Percentiles rank a stretch among this genome's conserved stretches.
Conservation (phyloP, 1,284 basidiomycete genomes). For the Marasmius oreades region DNA sequence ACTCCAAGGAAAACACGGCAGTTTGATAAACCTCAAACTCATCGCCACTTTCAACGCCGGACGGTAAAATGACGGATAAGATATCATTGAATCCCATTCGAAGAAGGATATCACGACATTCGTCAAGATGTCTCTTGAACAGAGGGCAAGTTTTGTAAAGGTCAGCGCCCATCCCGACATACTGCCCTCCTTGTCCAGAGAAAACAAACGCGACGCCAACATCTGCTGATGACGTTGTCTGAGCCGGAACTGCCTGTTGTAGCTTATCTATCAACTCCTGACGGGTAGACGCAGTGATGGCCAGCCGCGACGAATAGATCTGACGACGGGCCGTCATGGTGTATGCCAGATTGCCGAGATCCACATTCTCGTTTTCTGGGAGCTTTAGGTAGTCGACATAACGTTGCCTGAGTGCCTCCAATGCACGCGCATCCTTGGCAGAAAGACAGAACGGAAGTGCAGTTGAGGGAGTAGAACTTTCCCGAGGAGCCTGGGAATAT, state of each 20-base stretch:
- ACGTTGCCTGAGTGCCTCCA: constrained; percentile 42
- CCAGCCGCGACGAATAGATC: constrained; percentile 48
- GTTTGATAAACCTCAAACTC: constrained; percentile 48
- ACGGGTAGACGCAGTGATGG: constrained; percentile 38
- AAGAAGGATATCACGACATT: constrained; percentile 50
- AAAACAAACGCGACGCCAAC: constrained; percentile 57
- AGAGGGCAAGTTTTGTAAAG: constrained; percentile 46
- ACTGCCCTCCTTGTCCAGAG: constrained; percentile 68
- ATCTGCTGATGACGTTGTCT: constrained; percentile 21
- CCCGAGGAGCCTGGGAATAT: constrained; percentile 14
- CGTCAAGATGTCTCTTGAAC: constrained; percentile 50
- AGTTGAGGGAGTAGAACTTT: background rate
- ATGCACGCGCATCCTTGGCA: constrained; percentile 46
- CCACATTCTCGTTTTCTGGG: constrained; percentile 19
- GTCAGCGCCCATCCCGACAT: constrained; percentile 56
- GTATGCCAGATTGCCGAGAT: constrained; percentile 54
- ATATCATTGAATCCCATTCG: constrained; percentile 49
- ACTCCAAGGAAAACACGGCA: constrained; percentile 58
- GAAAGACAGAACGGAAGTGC: constrained; percentile 54
- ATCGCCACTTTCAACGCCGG: constrained; percentile 20
- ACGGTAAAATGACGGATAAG: constrained; percentile 36
- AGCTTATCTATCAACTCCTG: constrained; percentile 46
- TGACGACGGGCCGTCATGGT: constrained; percentile 62
- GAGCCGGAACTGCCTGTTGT: constrained; percentile 24
- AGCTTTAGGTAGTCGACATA: constrained; percentile 45